Conservation (phyloP, 257 asterid genomes). For the Osmanthus fragrans region DNA sequence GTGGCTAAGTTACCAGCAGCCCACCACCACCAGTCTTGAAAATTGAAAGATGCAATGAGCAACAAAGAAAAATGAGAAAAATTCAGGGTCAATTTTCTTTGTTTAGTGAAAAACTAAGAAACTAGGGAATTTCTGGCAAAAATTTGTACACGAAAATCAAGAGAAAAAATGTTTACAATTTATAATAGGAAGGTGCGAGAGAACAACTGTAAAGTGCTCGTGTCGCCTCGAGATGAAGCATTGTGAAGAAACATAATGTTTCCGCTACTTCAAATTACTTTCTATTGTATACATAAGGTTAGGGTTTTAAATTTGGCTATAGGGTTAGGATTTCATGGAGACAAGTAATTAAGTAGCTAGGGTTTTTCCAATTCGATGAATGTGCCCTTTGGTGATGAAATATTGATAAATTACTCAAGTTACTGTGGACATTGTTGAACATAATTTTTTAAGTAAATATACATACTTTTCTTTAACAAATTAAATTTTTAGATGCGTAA, state of each 20-base stretch:
- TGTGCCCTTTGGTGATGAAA: not conserved
- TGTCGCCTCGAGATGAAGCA: slow-evolving; percentile 73
- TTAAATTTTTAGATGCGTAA: no score
- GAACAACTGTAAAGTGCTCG: slow-evolving; percentile 79
- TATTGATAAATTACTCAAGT: no score
- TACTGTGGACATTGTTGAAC: not conserved
- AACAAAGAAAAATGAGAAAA: no score
- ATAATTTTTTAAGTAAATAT: no score
- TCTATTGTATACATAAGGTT: not conserved
- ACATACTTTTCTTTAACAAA: no score
- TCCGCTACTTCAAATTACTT: slow-evolving; percentile 11
- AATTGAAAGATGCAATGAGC: no score
- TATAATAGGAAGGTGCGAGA: slow-evolving; percentile 54
- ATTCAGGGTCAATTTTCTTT: no score
- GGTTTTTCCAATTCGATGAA: slow-evolving; percentile 19
- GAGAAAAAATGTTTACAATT: slow-evolving; percentile 35
- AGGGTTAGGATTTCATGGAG: slow-evolving; percentile 31
- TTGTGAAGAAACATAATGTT: slow-evolving; percentile 21
- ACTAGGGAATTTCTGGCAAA: slow-evolving; percentile 40
- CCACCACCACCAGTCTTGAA: no score
- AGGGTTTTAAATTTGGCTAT: slow-evolving; percentile 14
- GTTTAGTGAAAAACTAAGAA: slow-evolving; percentile 14
- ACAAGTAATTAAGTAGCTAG: slow-evolving; percentile 19
- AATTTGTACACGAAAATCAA: slow-evolving; percentile 38
- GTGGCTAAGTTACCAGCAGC: no score